Conservation (phyloP, 805 yeast genomes). For the Pichia heedii region DNA sequence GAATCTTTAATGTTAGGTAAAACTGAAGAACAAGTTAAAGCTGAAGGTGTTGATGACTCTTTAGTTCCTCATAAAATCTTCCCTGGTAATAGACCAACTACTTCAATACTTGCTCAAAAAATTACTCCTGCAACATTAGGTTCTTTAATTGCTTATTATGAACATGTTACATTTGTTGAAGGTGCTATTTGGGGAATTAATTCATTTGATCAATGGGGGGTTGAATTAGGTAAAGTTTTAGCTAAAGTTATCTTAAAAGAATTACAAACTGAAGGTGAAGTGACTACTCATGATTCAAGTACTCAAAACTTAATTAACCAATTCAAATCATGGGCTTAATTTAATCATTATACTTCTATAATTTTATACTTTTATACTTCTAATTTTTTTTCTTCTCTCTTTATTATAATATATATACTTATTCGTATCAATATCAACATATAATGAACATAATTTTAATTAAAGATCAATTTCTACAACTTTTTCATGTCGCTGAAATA, state of each 20-base stretch:
- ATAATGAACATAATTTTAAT: no score
- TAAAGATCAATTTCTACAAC: no score
- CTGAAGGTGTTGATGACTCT: conserved; percentile 77
- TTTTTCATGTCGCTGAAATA: no score
- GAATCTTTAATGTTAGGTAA: conserved; percentile 98
- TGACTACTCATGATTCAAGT: conserved; percentile 74
- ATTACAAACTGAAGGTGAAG: conserved; percentile 52
- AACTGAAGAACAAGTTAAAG: conserved; percentile 69
- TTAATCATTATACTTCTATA: background rate
- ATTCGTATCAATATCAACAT: no score
- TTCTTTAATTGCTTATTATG: conserved; percentile 95
- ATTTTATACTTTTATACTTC: background rate
- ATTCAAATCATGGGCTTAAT: conserved; percentile 76
- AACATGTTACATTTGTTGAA: conserved; percentile 93
- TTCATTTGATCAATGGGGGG: conserved; percentile 99
- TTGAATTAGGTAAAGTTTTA: conserved; percentile 94
- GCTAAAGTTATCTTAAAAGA: conserved; percentile 94
- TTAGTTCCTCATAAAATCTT: conserved; percentile 93
- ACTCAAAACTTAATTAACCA: conserved; percentile 91
- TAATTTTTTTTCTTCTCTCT: no score
- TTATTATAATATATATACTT: no score
- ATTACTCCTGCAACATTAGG: conserved; percentile 96
- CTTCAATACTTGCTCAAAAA: conserved; percentile 90
- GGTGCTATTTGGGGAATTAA: conserved; percentile 99
- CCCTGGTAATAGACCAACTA: conserved; percentile 98